Evolutionary conservation across 2,329 filamentous ascomycete genomes (phyloP).

Genomic region (Davidsoniella virescens): DNA sequence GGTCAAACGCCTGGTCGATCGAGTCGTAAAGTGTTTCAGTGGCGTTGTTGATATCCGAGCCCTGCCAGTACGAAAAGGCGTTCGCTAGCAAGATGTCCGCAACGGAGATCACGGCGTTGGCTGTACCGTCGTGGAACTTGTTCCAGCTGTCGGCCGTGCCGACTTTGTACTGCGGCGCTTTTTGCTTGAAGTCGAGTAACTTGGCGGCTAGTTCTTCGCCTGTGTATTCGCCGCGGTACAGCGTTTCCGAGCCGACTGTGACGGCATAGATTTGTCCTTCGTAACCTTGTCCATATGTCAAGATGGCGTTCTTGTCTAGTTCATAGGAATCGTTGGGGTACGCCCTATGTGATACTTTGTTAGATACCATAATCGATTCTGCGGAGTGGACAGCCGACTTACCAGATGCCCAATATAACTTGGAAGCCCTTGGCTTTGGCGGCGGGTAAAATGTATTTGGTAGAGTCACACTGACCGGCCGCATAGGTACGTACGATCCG

Average conservation of each 20-base stretch:
- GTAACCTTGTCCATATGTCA: conserved; percentile 28
- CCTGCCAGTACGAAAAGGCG: conserved; percentile 61
- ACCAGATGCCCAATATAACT: conserved; percentile 58
- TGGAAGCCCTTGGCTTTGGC: conserved; percentile 48
- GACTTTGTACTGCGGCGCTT: conserved; percentile 37
- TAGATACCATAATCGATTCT: neutral
- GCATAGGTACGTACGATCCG: conserved; percentile 51
- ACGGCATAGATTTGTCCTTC: conserved; percentile 48
- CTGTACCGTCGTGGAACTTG: conserved; percentile 52
- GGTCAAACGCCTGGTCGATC: conserved; percentile 44
- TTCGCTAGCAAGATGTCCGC: conserved; percentile 49
- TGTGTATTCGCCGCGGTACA: conserved; percentile 54
- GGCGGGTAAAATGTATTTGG: conserved; percentile 45
- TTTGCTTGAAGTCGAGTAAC: conserved; percentile 43
- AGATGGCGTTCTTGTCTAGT: conserved; percentile 37
- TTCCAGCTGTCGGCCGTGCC: conserved; percentile 62
- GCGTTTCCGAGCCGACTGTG: conserved; percentile 53
- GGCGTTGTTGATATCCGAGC: conserved; percentile 35
- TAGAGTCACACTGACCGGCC: conserved; percentile 48
- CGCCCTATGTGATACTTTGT: conserved; percentile 26
- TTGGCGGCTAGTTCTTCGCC: conserved; percentile 41
- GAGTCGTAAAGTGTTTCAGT: conserved; percentile 50
- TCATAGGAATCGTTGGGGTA: conserved; percentile 46
- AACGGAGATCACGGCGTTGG: conserved; percentile 42
- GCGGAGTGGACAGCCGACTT: conserved; percentile 16